Evolutionary conservation across 75 land plant genomes (phyloP).

Genomic region (Pseudotsuga menziesii): DNA sequence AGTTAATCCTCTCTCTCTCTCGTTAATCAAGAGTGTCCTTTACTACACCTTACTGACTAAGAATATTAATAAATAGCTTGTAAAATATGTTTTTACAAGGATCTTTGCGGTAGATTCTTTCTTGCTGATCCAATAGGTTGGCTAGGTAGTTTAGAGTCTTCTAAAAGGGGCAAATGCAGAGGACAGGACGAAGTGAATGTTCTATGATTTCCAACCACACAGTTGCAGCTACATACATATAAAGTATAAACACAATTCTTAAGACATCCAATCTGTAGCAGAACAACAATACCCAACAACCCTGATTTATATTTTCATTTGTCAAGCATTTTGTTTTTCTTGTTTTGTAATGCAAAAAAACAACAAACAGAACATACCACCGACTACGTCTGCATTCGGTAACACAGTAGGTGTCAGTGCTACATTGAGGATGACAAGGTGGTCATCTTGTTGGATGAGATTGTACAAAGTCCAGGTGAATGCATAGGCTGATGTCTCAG

Average conservation of each 20-base stretch:
- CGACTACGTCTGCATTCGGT: slow-evolving; percentile 22
- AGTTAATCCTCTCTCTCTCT: too few species aligned
- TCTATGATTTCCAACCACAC: too few species aligned
- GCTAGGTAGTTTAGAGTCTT: too few species aligned
- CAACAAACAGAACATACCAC: slow-evolving; percentile 15
- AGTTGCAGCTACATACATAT: not conserved
- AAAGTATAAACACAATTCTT: not conserved
- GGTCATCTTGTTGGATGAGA: slow-evolving; percentile 18
- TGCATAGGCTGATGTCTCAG: slow-evolving; percentile 34
- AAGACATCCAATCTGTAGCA: not conserved
- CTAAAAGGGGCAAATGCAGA: too few species aligned
- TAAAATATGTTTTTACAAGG: too few species aligned
- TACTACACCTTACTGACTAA: too few species aligned
- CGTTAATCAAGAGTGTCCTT: too few species aligned
- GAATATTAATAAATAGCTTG: too few species aligned
- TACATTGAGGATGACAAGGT: slow-evolving; percentile 24
- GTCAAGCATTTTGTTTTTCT: not conserved
- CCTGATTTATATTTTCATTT: too few species aligned
- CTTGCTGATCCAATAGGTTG: too few species aligned
- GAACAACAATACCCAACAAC: not conserved
- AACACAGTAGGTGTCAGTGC: not conserved
- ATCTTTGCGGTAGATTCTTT: too few species aligned
- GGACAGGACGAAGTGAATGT: too few species aligned
- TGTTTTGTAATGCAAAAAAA: not conserved
- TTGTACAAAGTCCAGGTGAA: slow-evolving; percentile 39